Evolutionary conservation across 257 asterid genomes (phyloP).

Genomic region (Eucommia ulmoides): DNA sequence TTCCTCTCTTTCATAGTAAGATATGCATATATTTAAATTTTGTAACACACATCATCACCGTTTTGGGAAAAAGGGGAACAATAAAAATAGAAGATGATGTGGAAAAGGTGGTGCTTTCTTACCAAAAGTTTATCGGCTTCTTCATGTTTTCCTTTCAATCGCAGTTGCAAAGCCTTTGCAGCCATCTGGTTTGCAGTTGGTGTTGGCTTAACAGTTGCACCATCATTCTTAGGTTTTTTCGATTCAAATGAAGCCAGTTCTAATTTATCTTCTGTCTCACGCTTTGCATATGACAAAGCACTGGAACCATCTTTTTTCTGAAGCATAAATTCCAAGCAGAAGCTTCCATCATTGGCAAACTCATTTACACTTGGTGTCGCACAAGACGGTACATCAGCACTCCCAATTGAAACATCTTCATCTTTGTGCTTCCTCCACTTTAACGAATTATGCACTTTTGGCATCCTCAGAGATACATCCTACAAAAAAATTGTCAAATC

Average conservation of each 20-base stretch:
- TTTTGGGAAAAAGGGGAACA: background rate
- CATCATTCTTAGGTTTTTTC: conserved; percentile 25
- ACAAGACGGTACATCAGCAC: conserved; percentile 52
- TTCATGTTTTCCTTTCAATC: conserved; percentile 85
- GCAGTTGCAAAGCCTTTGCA: conserved; percentile 88
- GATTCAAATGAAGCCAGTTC: conserved; percentile 15
- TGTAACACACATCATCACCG: background rate
- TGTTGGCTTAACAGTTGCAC: conserved; percentile 24
- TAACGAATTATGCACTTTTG: conserved; percentile 59
- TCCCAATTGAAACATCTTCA: conserved; percentile 40
- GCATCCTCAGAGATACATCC: conserved; percentile 53
- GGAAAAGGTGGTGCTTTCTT: conserved; percentile 11
- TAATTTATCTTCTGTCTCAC: conserved; percentile 21
- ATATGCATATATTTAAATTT: background rate
- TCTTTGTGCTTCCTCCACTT: conserved; percentile 65
- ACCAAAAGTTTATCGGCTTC: conserved; percentile 88
- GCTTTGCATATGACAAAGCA: conserved; percentile 18
- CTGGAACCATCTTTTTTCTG: conserved; percentile 24
- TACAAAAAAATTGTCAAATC: conserved; percentile 16
- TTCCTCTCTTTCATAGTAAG: background rate
- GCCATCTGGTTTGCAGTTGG: conserved; percentile 85
- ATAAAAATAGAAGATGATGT: background rate
- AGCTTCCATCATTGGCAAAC: conserved; percentile 68
- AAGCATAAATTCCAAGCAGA: conserved; percentile 33
- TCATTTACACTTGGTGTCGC: conserved; percentile 65